phyloP scores from a whole-genome alignment of 768 basidiomycete genomes.

The Imleria badia region DNA sequence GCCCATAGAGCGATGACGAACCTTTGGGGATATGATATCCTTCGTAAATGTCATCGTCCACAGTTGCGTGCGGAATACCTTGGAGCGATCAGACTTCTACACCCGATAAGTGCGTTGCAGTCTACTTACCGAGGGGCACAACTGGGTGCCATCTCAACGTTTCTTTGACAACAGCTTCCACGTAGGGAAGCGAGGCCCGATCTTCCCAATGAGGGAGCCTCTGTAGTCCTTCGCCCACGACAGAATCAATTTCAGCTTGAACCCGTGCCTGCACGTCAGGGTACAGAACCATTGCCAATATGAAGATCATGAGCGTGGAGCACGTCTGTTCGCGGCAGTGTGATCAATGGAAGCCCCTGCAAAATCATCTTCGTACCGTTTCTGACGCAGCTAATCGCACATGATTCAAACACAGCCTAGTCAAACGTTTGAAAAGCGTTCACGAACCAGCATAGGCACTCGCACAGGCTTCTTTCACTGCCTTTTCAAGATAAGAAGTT shows the following conservation, averaged over 20 bases:
- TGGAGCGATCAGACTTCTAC: not conserved
- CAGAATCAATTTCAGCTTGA: conserved; percentile 18
- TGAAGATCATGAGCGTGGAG: conserved; percentile 20
- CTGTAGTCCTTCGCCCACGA: conserved; percentile 16
- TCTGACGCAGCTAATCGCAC: conserved; percentile 20
- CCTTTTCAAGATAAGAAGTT: conserved; percentile 13
- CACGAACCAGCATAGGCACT: conserved; percentile 19
- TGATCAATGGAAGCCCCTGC: conserved; percentile 5
- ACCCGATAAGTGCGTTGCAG: not conserved
- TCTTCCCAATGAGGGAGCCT: conserved; percentile 25
- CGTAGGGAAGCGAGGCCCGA: conserved; percentile 18
- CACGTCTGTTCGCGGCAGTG: conserved; percentile 15
- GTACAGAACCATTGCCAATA: conserved; percentile 27
- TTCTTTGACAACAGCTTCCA: conserved; percentile 24
- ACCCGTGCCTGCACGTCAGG: conserved; percentile 24
- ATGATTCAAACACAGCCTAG: conserved; percentile 8
- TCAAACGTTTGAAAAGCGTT: not conserved
- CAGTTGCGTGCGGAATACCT: conserved; percentile 34
- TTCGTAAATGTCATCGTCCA: conserved; percentile 42
- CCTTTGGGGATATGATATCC: conserved; percentile 54
- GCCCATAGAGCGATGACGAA: conserved; percentile 13
- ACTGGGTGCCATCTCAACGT: conserved; percentile 26
- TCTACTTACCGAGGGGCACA: conserved; percentile 10
- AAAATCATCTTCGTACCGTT: conserved; percentile 15
- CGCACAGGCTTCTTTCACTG: conserved; percentile 24